Conservation (phyloP, 176 grass and related monocot species). For the Tuctoria greenei region DNA sequence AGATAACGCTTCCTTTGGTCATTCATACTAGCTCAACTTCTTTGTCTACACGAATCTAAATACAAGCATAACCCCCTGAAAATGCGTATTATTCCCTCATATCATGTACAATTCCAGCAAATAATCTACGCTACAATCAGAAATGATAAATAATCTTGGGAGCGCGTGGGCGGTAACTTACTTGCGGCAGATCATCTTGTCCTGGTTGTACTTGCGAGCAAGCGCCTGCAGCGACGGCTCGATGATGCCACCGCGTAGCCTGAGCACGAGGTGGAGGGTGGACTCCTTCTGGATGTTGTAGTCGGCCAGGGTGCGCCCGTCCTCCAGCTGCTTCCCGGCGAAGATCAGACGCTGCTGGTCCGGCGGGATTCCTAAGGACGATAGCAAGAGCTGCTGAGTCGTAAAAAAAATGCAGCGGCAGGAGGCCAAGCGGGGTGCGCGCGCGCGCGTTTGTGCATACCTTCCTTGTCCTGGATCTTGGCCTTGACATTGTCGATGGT, state of each 20-base stretch:
- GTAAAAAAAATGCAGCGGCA: neutral
- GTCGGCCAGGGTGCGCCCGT: constrained; percentile 48
- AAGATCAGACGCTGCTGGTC: neutral
- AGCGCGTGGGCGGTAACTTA: constrained; percentile 6
- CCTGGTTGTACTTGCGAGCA: no score
- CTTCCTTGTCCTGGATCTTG: constrained; percentile 91
- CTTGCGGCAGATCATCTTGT: no score
- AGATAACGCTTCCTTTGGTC: neutral
- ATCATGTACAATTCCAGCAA: neutral
- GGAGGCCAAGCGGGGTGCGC: neutral
- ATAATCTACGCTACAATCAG: neutral
- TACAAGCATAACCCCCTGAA: neutral
- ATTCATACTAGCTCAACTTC: neutral
- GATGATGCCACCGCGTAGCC: constrained; percentile 60
- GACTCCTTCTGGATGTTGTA: constrained; percentile 66
- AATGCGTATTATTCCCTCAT: neutral
- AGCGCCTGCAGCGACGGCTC: constrained; percentile 47
- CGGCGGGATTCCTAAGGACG: constrained; percentile 19
- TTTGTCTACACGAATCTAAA: neutral
- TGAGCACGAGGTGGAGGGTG: constrained; percentile 56
- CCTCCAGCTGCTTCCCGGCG: constrained; percentile 54
- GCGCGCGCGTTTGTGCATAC: neutral
- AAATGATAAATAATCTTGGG: neutral
- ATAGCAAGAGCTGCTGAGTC: neutral
- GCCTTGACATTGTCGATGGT: constrained; percentile 97